These are phyloP conservation scores for Phytopythium montanum DNA, from an alignment of 352 stramenopile genomes.

Conservation along the genomic window DNA sequence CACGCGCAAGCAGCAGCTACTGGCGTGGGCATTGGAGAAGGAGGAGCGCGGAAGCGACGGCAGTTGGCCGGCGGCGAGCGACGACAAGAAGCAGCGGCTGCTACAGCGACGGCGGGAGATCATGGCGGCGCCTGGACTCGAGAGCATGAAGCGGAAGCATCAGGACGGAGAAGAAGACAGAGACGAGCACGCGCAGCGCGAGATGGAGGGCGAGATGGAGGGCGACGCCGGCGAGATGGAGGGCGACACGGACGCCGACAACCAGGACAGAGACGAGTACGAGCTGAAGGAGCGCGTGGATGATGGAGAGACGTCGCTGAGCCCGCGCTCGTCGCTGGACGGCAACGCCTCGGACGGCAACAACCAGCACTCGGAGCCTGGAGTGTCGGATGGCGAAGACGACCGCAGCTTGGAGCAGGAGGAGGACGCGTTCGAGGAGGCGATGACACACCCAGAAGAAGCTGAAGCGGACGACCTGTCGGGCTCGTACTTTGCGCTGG, in stretches of 20 bases:
- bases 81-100: conserved; percentile 9
- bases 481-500: not conserved
- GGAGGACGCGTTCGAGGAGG: not conserved
- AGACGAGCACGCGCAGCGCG: not conserved
- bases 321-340: not conserved
- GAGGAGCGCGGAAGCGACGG: conserved; percentile 4
- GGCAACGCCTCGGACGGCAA: not conserved
- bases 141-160: not conserved
- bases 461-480: not conserved
- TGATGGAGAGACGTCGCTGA: not conserved
- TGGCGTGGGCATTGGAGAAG: conserved; percentile 16
- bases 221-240: not conserved
- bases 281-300: not conserved
- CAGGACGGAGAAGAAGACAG: not conserved
- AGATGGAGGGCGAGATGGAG: not conserved
- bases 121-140: conserved; percentile 6
- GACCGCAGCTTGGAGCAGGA: not conserved
- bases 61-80: conserved; percentile 9
- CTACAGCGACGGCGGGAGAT: conserved; percentile 13
- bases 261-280: not conserved
- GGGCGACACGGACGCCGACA: not conserved
- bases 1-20: conserved; percentile 20
- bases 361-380: not conserved
- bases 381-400: not conserved
- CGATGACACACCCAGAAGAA: not conserved